phyloP scores from a whole-genome alignment of 257 asterid genomes.

The Lithospermum erythrorhizon region DNA sequence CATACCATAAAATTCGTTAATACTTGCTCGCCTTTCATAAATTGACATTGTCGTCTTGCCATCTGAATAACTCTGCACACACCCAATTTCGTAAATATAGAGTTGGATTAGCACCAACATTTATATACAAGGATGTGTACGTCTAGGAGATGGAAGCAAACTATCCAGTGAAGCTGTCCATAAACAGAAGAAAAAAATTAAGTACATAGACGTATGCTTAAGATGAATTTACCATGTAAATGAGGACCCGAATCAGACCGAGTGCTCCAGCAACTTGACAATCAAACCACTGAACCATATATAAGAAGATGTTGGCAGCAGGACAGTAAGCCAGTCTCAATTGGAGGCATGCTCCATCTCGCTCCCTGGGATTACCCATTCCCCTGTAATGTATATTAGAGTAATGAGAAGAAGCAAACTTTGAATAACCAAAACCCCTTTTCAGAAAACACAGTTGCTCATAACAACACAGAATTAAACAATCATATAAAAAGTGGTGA shows the following conservation, averaged over 20 bases:
- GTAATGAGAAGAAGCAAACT: neutral
- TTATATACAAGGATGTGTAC: too few relatives aligned
- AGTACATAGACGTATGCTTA: too few relatives aligned
- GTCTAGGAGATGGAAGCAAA: neutral
- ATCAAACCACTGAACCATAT: slow-evolving; percentile 25
- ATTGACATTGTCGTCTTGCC: slow-evolving; percentile 23
- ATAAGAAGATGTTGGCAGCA: slow-evolving; percentile 14
- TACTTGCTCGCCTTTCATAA: slow-evolving; percentile 27
- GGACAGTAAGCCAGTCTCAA: slow-evolving; percentile 26
- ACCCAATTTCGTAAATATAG: neutral
- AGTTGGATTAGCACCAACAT: too few relatives aligned
- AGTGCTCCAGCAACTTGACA: slow-evolving; percentile 26
- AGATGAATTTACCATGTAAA: slow-evolving; percentile 15
- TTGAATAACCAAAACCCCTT: neutral
- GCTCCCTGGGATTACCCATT: slow-evolving; percentile 21
- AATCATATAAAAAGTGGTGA: too few relatives aligned
- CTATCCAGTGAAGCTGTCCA: too few relatives aligned
- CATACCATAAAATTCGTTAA: slow-evolving; percentile 31
- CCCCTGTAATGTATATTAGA: slow-evolving; percentile 13
- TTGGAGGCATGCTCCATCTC: slow-evolving; percentile 14
- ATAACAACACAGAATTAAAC: neutral
- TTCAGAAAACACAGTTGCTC: neutral
- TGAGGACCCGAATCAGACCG: slow-evolving; percentile 20
- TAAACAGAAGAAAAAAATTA: too few relatives aligned
- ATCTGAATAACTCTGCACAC: slow-evolving; percentile 26